These are phyloP conservation scores for Pulveroboletus frians DNA, from an alignment of 768 basidiomycete species.

Conservation along the genomic window DNA sequence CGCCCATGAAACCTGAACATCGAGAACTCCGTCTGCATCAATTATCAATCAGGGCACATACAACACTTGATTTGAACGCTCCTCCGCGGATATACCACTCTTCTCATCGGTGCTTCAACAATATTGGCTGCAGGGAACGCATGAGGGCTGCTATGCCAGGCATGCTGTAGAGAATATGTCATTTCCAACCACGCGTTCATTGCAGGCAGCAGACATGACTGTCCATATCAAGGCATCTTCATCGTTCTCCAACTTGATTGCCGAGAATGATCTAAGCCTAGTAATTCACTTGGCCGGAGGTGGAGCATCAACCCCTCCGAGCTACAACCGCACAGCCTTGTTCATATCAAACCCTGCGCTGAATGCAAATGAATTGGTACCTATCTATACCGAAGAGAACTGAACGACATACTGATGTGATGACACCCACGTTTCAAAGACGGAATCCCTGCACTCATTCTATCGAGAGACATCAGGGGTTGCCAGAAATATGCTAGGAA, in stretches of 20 bases:
- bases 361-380: background rate
- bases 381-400: background rate
- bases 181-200: background rate
- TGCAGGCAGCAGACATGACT: background rate
- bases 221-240: background rate
- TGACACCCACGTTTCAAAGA: background rate
- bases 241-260: slow-evolving; percentile 5
- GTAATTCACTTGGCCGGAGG: background rate
- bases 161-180: background rate
- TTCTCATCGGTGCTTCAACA: background rate
- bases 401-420: background rate
- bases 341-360: slow-evolving; percentile 1
- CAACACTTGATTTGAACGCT: background rate
- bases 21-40: slow-evolving; percentile 1
- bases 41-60: background rate
- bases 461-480: background rate
- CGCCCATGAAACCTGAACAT: slow-evolving; percentile 9
- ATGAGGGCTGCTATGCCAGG: background rate
- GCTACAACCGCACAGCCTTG: background rate
- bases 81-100: slow-evolving; percentile 9
- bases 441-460: background rate
- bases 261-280: slow-evolving; percentile 2
- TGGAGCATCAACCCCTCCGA: background rate
- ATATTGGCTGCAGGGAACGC: background rate
- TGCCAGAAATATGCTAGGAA: background rate